Evolutionary conservation across 2,329 filamentous ascomycete species (phyloP), one percentile per base, ranked within the genome.

Genomic region (Aspergillus versicolor): DNA sequence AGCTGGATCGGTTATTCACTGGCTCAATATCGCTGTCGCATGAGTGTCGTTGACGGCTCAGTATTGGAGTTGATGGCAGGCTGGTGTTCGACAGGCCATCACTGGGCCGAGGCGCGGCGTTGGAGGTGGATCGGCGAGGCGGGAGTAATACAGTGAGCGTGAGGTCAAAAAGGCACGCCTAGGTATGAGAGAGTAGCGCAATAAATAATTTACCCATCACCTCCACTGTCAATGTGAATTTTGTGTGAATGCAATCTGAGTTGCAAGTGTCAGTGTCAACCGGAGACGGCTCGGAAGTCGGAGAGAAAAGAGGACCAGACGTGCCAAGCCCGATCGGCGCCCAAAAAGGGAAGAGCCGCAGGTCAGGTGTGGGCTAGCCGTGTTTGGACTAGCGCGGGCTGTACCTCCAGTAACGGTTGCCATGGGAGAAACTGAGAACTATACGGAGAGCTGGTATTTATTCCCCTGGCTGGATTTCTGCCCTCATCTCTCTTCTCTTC

Each of bases 281-380:
- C 12, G 12, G 34, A 3, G 34, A 15, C 21, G 4, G 13, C 32
- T 24, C n/a, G 19, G n/a, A 7, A 32, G 15, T 49, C 32, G 34
- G 52, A 54, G 40, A 41, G 30, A 22, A 30, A 50, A 56, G 44
- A 48, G 51, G 3, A 3, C 9, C 27, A 30, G 27, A 11, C 27
- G 27, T 42, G 64, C 58, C 59, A 67, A 67, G 42, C 59, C 24
- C 55, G 63, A 64, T 63, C 74, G 71, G 58, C 75, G 56, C 80
- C 81, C 66, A 82, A 84, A 66, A 82, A 76, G 62, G 78, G 81
- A 64, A 70, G 70, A 60, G 71, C 65, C 61, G 63, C 76, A 75
- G 61, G 70, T 74, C 63, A 71, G 64, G 60, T 80, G 79, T 44
- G n/a, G 76, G 19, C 80, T 79, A 70, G 74, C 76, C 73, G 72